phyloP scores from a whole-genome alignment of 495 filamentous ascomycete species.

The Hypoxylon fuscum region DNA sequence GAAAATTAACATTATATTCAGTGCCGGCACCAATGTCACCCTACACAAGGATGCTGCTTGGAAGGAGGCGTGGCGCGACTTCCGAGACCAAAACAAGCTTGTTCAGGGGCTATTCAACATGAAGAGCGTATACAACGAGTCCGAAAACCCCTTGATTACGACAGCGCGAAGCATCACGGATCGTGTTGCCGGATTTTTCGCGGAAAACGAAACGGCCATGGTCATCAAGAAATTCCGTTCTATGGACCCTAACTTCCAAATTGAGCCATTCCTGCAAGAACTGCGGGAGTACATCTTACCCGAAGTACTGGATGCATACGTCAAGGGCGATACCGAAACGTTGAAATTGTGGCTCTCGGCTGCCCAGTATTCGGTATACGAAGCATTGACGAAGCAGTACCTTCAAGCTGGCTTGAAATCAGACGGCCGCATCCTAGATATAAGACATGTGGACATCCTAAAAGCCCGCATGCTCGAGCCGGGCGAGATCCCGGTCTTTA shows the following conservation, averaged over 20 bases:
- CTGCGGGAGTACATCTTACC: conserved; percentile 98
- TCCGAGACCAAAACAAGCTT: conserved; percentile 84
- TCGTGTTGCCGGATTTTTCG: conserved; percentile 92
- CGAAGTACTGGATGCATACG: conserved; percentile 96
- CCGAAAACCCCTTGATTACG: conserved; percentile 92
- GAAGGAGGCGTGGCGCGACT: conserved; percentile 95
- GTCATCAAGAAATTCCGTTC: conserved; percentile 98
- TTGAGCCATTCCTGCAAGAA: conserved; percentile 91
- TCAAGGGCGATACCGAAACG: conserved; percentile 91
- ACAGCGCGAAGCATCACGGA: conserved; percentile 95
- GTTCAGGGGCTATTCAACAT: conserved; percentile 89
- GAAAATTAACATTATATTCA: conserved; percentile 49
- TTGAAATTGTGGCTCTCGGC: conserved; percentile 94
- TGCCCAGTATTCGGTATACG: conserved; percentile 93
- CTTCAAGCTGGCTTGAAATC: conserved; percentile 90
- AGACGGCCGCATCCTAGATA: conserved; percentile 93
- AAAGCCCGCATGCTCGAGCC: conserved; percentile 93
- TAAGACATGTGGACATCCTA: conserved; percentile 90
- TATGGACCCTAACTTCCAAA: conserved; percentile 94
- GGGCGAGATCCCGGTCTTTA: conserved; percentile 95
- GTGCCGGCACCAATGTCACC: conserved; percentile 92
- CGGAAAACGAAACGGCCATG: conserved; percentile 95
- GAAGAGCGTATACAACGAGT: conserved; percentile 89
- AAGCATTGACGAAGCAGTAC: conserved; percentile 93
- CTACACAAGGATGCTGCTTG: conserved; percentile 95